phyloP scores from a whole-genome alignment of 495 filamentous ascomycete genomes.

The Saxispiralis lemnorum region DNA sequence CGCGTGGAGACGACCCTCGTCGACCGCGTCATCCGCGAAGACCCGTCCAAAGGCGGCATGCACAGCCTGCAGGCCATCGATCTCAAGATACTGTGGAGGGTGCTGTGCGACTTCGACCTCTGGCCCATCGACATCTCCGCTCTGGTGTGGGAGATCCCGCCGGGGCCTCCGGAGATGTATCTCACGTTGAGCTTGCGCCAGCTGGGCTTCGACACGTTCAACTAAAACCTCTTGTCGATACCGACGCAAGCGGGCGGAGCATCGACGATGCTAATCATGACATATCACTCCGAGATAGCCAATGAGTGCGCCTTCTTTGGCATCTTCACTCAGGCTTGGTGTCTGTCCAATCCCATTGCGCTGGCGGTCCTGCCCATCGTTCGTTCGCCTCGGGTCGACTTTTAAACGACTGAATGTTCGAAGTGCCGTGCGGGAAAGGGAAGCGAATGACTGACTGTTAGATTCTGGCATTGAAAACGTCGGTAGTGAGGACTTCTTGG shows the following conservation, averaged over 20 bases:
- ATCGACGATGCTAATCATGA: constrained; percentile 24
- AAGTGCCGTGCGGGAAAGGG: no score
- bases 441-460: no score
- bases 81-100: constrained; percentile 28
- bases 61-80: constrained; percentile 40
- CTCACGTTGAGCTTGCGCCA: constrained; percentile 26
- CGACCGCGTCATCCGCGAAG: constrained; percentile 45
- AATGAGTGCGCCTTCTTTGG: constrained; percentile 30
- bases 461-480: no score
- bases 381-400: no score
- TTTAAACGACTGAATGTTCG: no score
- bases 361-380: constrained; percentile 25
- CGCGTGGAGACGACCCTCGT: constrained; percentile 42
- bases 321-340: constrained; percentile 31
- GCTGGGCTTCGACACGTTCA: constrained; percentile 30
- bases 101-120: constrained; percentile 36
- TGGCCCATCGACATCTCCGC: constrained; percentile 38
- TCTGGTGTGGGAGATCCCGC: constrained; percentile 34
- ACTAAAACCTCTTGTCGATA: constrained; percentile 17
- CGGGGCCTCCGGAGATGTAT: constrained; percentile 26
- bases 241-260: constrained; percentile 8
- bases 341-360: constrained; percentile 28
- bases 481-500: no score
- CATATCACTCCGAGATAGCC: constrained; percentile 28
- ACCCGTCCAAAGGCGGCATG: constrained; percentile 47